Conservation (phyloP, 371 early-diverging fungal species). For the Mortierella sp. region DNA sequence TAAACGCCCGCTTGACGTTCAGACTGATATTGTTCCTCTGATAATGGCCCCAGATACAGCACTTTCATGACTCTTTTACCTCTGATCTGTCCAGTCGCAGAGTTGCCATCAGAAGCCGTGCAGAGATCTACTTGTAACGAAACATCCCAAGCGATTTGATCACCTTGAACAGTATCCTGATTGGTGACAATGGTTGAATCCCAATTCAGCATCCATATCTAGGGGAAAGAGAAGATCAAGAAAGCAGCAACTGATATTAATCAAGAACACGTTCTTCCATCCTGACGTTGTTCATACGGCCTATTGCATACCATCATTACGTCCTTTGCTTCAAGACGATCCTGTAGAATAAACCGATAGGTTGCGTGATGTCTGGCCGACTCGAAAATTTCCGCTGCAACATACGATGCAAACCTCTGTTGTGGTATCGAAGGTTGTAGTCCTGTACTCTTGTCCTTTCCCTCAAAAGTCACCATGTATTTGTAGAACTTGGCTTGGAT, state of each 20-base stretch:
- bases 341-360: constrained; percentile 51
- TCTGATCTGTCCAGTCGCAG: not conserved
- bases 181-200: constrained; percentile 41
- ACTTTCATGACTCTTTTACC: constrained; percentile 42
- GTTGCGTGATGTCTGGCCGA: constrained; percentile 50
- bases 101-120: not conserved
- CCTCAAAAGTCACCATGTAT: constrained; percentile 25
- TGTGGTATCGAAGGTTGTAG: constrained; percentile 10
- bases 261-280: too few relatives aligned
- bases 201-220: constrained; percentile 55
- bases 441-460: not conserved
- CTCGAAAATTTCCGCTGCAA: constrained; percentile 49
- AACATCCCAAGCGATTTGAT: constrained; percentile 24
- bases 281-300: too few relatives aligned
- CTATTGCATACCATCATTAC: constrained; percentile 26
- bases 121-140: constrained; percentile 22
- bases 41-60: constrained; percentile 27
- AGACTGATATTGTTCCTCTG: constrained; percentile 6
- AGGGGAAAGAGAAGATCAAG: not conserved
- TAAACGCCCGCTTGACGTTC: not conserved
- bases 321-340: constrained; percentile 39
- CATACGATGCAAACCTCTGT: constrained; percentile 38
- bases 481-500: constrained; percentile 48
- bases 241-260: not conserved
- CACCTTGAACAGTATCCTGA: constrained; percentile 22